Evolutionary conservation across 2,329 filamentous ascomycete species (phyloP).

Genomic region (Aspergillus brasiliensis): DNA sequence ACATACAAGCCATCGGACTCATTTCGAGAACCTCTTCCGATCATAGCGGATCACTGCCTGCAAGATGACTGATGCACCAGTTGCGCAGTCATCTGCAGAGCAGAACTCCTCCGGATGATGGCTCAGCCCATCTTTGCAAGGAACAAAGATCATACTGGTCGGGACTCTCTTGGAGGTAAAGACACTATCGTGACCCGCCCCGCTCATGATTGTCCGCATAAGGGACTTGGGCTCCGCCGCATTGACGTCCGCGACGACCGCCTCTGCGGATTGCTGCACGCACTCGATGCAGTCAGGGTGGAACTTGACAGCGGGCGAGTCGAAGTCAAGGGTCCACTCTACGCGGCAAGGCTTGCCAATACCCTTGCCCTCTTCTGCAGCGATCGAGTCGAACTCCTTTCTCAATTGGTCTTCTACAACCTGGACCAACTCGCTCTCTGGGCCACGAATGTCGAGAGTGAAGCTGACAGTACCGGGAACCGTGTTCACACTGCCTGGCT

Average conservation of each 20-base stretch:
- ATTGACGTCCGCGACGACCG: conserved; percentile 57
- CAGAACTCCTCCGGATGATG: conserved; percentile 67
- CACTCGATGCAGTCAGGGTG: conserved; percentile 67
- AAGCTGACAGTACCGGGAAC: conserved; percentile 70
- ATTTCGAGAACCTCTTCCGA: conserved; percentile 43
- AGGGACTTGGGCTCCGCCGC: conserved; percentile 43
- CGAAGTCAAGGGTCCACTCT: conserved; percentile 63
- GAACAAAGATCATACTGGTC: conserved; percentile 69
- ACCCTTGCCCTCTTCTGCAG: conserved; percentile 57
- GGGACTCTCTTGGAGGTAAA: conserved; percentile 62
- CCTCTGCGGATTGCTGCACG: conserved; percentile 61
- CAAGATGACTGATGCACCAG: conserved; percentile 51
- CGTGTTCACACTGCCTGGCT: conserved; percentile 72
- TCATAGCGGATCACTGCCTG: conserved; percentile 40
- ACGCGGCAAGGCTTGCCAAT: conserved; percentile 56
- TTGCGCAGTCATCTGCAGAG: conserved; percentile 60
- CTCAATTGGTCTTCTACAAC: conserved; percentile 60
- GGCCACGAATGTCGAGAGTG: conserved; percentile 67
- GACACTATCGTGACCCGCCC: conserved; percentile 68
- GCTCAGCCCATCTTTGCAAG: conserved; percentile 63
- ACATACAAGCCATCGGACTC: neutral
- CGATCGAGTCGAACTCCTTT: conserved; percentile 62
- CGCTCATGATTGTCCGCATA: conserved; percentile 59
- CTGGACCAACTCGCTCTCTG: conserved; percentile 58
- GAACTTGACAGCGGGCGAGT: conserved; percentile 64